Evolutionary conservation across 192 early-diverging fungal genomes (phyloP).

Genomic region (Mortierella hygrophila): DNA sequence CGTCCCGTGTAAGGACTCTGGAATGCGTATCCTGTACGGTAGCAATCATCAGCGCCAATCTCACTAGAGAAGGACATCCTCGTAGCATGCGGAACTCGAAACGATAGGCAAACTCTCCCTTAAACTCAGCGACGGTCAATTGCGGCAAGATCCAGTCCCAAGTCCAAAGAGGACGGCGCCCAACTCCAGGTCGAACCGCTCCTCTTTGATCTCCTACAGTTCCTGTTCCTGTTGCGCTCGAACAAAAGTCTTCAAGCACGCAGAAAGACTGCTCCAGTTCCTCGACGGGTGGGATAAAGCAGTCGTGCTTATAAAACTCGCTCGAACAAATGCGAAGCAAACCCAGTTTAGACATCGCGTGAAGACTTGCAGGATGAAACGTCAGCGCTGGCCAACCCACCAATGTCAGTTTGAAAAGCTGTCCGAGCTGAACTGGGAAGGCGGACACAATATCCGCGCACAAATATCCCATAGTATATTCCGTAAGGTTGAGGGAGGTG

Average conservation of each 20-base stretch:
- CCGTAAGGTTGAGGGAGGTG: background rate
- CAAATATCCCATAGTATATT: background rate
- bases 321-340: background rate
- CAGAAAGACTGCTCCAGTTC: background rate
- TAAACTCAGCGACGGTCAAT: background rate
- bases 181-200: background rate
- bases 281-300: background rate
- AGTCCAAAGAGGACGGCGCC: background rate
- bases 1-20: background rate
- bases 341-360: background rate
- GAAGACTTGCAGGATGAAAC: background rate
- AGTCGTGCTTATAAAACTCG: background rate
- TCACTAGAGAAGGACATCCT: background rate
- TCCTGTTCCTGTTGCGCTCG: background rate
- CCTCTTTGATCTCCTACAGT: background rate
- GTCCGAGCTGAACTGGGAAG: background rate
- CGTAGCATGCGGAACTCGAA: background rate
- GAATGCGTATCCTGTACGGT: background rate
- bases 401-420: background rate
- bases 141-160: background rate
- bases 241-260: background rate
- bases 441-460: background rate
- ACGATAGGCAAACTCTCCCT: background rate
- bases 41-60: background rate
- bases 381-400: background rate